Conservation (phyloP, 164 flowering plant species). For the Buxus sempervirens region DNA sequence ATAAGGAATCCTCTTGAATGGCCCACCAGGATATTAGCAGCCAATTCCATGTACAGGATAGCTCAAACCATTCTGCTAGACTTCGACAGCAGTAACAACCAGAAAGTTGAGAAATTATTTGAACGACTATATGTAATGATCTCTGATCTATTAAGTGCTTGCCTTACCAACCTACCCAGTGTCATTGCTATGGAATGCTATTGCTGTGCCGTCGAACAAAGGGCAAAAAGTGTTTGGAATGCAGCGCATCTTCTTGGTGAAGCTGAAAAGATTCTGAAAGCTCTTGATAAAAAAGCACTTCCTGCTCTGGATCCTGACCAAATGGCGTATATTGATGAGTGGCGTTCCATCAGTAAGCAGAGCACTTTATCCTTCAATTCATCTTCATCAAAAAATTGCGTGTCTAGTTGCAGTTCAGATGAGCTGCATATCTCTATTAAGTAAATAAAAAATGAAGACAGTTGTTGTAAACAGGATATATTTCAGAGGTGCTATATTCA, state of each 20-base stretch:
- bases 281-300: slow-evolving; percentile 20
- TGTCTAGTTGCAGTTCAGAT: too few species aligned
- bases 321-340: slow-evolving; percentile 35
- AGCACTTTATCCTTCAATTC: neutral
- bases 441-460: too few species aligned
- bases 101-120: slow-evolving; percentile 23
- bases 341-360: slow-evolving; percentile 31
- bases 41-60: slow-evolving; percentile 60
- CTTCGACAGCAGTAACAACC: slow-evolving; percentile 5
- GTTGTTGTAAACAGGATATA: too few species aligned
- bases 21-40: slow-evolving; percentile 48
- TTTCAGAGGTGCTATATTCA: too few species aligned
- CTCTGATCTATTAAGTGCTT: slow-evolving; percentile 50
- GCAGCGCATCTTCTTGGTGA: slow-evolving; percentile 47
- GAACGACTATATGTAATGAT: slow-evolving; percentile 28
- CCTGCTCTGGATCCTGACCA: slow-evolving; percentile 26
- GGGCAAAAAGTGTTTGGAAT: slow-evolving; percentile 30
- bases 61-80: slow-evolving; percentile 34
- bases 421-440: slow-evolving; percentile 27
- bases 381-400: slow-evolving; percentile 10
- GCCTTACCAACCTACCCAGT: slow-evolving; percentile 43
- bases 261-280: slow-evolving; percentile 37
- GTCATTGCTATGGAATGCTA: slow-evolving; percentile 33
- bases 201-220: slow-evolving; percentile 31
- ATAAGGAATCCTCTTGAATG: slow-evolving; percentile 29